Base-by-base conservation (phyloP, 768 basidiomycete species). In the Myochromella boudieri region DNA sequence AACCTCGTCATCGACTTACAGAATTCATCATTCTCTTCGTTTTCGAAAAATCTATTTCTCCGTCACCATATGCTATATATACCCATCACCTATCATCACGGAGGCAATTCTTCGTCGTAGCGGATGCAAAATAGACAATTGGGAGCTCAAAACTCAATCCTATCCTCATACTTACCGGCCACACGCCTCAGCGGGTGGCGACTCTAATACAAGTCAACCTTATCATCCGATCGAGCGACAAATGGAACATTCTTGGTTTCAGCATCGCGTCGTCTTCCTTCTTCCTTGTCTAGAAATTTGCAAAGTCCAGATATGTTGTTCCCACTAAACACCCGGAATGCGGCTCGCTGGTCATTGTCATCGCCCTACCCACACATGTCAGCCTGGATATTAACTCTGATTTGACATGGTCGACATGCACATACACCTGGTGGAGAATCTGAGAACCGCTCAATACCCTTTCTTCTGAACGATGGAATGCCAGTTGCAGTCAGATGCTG, bases 401-500 rank as follows among this genome's bases (percentile, higher is more conserved):
- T 5, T 33, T 14, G 36, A 18, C 11, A 18, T 42, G 51, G 56
- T 37, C 54, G 39, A 43, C 37, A 42, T 43, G 48, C 45, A 68
- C 83, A 54, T 63, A 85, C 83, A 50, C 63, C 62, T 24, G 91
- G 91, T 25, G 84, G 76, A 9, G 69, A 60, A 42, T 92, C 82
- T 52, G 92, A 91, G 66, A 92, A 95, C 46, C 82, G 75, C 42
- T 83, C 75, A 11, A 91, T 65, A 6, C 90, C 91, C 53, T 69
- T 75, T 47, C 84, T 72, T 50, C 74, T 79, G 60, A 93, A 81
- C 10, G 87, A 79, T 5, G 82, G 82, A 6, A 95, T 78, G 0
- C 91, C 94, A 1, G 90, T 91, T 37, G 85, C 77, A 39, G 83
- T 84, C 31, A 97, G 75, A 60, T 92, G 85, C 40, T 82, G 82